Evolutionary conservation across 1,284 basidiomycete genomes (phyloP).

Genomic region (Cystobasidium sp.): DNA sequence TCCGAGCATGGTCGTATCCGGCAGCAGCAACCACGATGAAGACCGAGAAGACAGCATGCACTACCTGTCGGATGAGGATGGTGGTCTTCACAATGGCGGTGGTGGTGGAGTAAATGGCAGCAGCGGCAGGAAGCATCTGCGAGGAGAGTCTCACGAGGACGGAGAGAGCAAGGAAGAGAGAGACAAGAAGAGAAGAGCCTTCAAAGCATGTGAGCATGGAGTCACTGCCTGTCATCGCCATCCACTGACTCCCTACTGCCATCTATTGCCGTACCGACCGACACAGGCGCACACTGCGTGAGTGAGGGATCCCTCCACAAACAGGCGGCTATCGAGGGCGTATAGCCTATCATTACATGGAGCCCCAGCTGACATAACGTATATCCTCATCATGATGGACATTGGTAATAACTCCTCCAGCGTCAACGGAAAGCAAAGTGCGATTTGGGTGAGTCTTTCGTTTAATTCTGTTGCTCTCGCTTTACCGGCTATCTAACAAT

Average conservation of each 20-base stretch:
- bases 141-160: not conserved
- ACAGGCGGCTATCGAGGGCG: constrained; percentile 5
- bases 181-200: constrained; percentile 39
- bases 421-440: constrained; percentile 40
- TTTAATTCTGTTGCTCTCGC: not conserved
- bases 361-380: constrained; percentile 19
- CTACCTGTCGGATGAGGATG: constrained; percentile 17
- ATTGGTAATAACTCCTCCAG: not conserved
- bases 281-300: constrained; percentile 41
- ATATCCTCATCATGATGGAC: not conserved
- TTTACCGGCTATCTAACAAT: too few relatives aligned
- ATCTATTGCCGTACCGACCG: not conserved
- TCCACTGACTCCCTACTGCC: constrained; percentile 5
- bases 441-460: constrained; percentile 29
- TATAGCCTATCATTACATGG: not conserved
- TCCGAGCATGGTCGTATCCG: constrained; percentile 6
- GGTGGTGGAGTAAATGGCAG: not conserved
- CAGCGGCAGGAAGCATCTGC: constrained; percentile 11
- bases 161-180: constrained; percentile 14
- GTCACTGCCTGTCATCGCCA: too few relatives aligned
- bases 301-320: not conserved
- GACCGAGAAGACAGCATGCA: constrained; percentile 14
- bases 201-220: too few relatives aligned
- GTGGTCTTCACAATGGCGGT: too few relatives aligned
- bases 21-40: constrained; percentile 14